Percentiles rank a stretch among this genome's conserved stretches.
Conservation (phyloP, 331 rosid species). For the Rhamnella rubrinervis region DNA sequence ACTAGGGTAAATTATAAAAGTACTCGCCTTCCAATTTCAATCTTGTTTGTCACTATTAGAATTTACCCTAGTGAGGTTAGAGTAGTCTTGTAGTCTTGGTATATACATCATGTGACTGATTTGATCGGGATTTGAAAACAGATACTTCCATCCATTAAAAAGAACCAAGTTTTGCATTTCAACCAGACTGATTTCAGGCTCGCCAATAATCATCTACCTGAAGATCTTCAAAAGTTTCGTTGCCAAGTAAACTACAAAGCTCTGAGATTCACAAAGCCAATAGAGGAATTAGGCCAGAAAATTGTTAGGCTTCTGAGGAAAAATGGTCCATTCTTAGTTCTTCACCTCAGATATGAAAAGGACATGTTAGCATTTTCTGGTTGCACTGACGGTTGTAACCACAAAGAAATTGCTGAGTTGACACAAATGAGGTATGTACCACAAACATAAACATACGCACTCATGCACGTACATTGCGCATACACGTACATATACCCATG, state of each 20-base stretch:
- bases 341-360: conserved; percentile 35
- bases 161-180: conserved; percentile 20
- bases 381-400: conserved; percentile 31
- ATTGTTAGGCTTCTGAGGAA: conserved; percentile 19
- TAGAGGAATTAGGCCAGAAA: conserved; percentile 27
- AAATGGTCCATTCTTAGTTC: conserved; percentile 26
- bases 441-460: no score
- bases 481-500: no score
- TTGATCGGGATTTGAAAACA: neutral
- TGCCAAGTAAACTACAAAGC: conserved; percentile 26
- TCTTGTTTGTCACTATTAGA: no score
- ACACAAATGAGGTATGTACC: conserved; percentile 21
- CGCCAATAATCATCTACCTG: conserved; percentile 27
- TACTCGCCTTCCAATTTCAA: no score
- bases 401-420: conserved; percentile 19
- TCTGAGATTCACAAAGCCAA: conserved; percentile 19
- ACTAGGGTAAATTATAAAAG: no score
- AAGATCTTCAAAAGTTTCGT: conserved; percentile 24
- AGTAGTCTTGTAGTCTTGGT: no score
- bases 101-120: no score
- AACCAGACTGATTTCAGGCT: conserved; percentile 22
- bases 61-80: no score
- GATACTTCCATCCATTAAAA: conserved; percentile 21
- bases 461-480: no score
- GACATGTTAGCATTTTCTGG: conserved; percentile 35